These are phyloP conservation scores for Globisporangium nodosum DNA, from an alignment of 352 stramenopile genomes.

Conservation along the genomic window DNA sequence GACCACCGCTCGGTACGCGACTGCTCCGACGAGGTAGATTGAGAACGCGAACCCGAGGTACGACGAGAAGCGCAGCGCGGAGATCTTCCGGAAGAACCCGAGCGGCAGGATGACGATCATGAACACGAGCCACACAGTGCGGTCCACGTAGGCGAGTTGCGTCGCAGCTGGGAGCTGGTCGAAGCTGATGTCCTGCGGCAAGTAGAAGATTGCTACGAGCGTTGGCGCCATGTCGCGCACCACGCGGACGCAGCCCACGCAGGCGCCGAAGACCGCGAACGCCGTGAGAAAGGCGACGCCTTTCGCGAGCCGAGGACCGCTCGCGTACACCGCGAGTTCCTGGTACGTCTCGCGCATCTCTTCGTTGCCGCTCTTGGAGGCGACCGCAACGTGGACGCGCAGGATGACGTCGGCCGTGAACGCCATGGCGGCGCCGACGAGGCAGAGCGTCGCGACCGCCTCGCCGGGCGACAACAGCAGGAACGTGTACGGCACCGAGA, in stretches of 20 bases:
- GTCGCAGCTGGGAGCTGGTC: conserved; percentile 19
- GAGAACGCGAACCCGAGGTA: conserved; percentile 71
- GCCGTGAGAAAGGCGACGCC: conserved; percentile 55
- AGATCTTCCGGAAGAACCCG: conserved; percentile 66
- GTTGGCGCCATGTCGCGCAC: conserved; percentile 70
- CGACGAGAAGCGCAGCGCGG: conserved; percentile 63
- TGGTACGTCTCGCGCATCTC: conserved; percentile 61
- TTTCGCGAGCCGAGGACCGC: conserved; percentile 40
- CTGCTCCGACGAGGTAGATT: conserved; percentile 57
- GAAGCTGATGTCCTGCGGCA: conserved; percentile 15
- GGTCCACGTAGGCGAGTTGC: conserved; percentile 28
- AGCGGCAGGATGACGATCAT: conserved; percentile 57
- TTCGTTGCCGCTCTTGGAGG: conserved; percentile 20
- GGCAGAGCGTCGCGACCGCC: conserved; percentile 34
- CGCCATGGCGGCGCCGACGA: conserved; percentile 58
- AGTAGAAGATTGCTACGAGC: conserved; percentile 35
- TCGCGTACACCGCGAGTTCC: conserved; percentile 46
- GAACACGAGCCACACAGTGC: conserved; percentile 54
- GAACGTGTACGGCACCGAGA: conserved; percentile 66
- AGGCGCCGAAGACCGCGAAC: conserved; percentile 73
- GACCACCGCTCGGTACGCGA: conserved; percentile 44
- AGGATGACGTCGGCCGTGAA: conserved; percentile 68
- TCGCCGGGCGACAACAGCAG: conserved; percentile 37
- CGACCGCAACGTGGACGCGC: conserved; percentile 50
- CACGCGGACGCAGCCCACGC: conserved; percentile 64